phyloP scores from a whole-genome alignment of 139 green algal genomes.

The Raphidocelis subcapitata region DNA sequence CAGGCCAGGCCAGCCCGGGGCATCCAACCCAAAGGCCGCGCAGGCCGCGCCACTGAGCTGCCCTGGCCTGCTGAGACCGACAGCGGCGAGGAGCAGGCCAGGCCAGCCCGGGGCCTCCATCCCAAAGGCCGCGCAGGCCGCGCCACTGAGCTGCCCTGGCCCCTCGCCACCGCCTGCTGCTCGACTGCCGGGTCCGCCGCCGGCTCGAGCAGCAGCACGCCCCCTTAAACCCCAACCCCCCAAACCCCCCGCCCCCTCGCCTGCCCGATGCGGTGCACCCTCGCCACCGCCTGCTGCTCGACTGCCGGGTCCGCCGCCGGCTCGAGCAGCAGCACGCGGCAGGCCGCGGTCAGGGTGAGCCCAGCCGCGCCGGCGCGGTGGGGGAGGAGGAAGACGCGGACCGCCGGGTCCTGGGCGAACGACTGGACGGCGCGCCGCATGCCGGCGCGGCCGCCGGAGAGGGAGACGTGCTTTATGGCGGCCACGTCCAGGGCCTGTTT shows the following conservation, averaged over 20 bases:
- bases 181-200: conserved; percentile 73
- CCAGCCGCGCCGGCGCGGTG: conserved; percentile 49
- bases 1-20: too few relatives aligned
- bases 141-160: too few relatives aligned
- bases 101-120: too few relatives aligned
- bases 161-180: conserved; percentile 76
- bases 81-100: too few relatives aligned
- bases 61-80: too few relatives aligned
- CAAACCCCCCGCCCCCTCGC: too few relatives aligned
- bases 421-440: neutral
- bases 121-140: too few relatives aligned
- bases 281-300: conserved; percentile 80
- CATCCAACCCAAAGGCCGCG: too few relatives aligned
- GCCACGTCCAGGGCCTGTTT: conserved; percentile 8
- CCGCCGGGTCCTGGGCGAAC: neutral
- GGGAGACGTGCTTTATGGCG: neutral
- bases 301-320: conserved; percentile 70
- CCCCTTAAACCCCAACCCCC: too few relatives aligned
- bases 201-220: conserved; percentile 74
- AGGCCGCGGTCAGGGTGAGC: conserved; percentile 62
- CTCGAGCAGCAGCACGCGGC: conserved; percentile 71
- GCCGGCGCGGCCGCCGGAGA: neutral
- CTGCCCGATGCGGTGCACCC: conserved; percentile 80
- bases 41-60: too few relatives aligned
- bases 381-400: conserved; percentile 59